Base-by-base conservation (phyloP, 2,329 filamentous ascomycete genomes). In the Pseudopithomyces maydicus region DNA sequence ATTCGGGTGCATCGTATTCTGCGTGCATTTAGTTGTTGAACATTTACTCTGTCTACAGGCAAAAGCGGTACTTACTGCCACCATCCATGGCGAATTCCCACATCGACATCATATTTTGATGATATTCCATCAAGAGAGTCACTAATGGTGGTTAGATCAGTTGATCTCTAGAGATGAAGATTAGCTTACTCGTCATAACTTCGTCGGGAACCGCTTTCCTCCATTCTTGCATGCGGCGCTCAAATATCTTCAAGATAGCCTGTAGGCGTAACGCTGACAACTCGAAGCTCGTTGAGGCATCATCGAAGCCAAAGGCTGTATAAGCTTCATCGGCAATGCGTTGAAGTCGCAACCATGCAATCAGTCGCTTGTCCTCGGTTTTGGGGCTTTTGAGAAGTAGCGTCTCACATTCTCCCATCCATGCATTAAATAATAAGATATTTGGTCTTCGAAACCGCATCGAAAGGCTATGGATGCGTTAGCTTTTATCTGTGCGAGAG, bases 31-130 rank as follows among this genome's bases (percentile, higher is more conserved):
- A 57, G 51, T 5, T 3, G 12, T 41, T 23, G 12, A 23, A 2
- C 7, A 14, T 2, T 12, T 12, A 12, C 2, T 14, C 35, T 22
- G 12, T 17, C 11, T n/a, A 14, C 36, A 14, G 29, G 32, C 14
- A 3, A 23, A 5, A 11, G 22, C 39, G 23, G 17, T 17, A 58
- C 56, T 52, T 45, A 58, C 56, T 67, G 17, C 73, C 73, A 10
- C 72, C 71, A 19, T 75, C 73, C 72, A 75, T 75, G 1, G 67
- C 72, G 38, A 75, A 75, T 41, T 75, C 73, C 67, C 70, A 75
- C 68, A 74, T 74, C 0, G 68, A 68, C 19, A 74, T 61, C 59
- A 72, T 72, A 35, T 72, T 73, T 47, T 71, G 65, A 23, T 74
- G 63, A 29, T 66, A 73, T 48, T 74, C 71, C 17, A 74, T 64